Base-by-base conservation (phyloP, 1,284 basidiomycete species). In the Rhodotorula sp. region DNA sequence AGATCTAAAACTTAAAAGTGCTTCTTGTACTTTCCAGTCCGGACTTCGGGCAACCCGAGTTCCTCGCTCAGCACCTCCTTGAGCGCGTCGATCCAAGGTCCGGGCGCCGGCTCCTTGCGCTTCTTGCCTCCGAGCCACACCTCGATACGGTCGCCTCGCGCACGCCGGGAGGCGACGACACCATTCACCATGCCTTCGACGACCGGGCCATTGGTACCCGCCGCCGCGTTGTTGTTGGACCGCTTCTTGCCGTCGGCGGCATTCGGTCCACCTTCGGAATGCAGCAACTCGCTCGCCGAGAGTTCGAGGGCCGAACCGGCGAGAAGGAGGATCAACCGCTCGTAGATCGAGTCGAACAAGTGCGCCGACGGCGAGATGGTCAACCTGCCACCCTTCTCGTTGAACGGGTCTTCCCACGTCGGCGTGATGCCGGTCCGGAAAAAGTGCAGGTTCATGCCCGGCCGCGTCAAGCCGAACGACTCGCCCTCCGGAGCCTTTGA, bases 371-470 rank as follows among this genome's bases (percentile, higher is more conserved):
- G 74, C 1, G 71, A 71, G 65, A 75, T 75, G 48, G 69, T 75
- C 45, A 75, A 58, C 17, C 74, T 67, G 26, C 74, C 74, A 22
- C 74, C 74, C 60, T 75, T 73, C 56, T 67, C 72, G 67, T 75
- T 75, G 64, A 70, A 75, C n/a, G 71, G 67, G 53, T 75, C 74
- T 57, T 75, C 74, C 74, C 74, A 75, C 6, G 74, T 73, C 33
- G 74, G 74, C 30, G n/a, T 51, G 45, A 75, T 73, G 6, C 74
- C 74, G 3, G 67, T 60, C 4, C 71, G 60, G 69, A 75, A 75
- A 56, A 75, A 75, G 59, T 75, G 72, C 60, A 75, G 56, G 69
- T 75, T 75, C 65, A 67, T 66, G 15, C 74, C 72, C n/a, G 71
- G 64, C 6, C 74, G 62, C 48, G 49, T 62, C 26, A 73, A 58